These are phyloP conservation scores for Elaeis guineensis DNA, from an alignment of 176 grass and related monocot genomes.

Conservation along the genomic window DNA sequence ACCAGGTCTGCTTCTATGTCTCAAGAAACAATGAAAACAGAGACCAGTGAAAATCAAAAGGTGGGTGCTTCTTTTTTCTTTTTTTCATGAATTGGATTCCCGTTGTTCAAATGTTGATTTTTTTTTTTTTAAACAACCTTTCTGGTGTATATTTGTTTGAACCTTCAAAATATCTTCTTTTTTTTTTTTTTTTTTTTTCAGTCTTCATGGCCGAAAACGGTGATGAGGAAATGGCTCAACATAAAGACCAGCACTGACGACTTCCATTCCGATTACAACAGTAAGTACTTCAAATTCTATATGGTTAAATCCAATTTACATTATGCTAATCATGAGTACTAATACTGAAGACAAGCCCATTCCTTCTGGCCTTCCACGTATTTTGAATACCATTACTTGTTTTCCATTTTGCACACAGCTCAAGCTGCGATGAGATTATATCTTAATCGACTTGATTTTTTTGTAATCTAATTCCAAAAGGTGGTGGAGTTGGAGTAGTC, in stretches of 20 bases:
- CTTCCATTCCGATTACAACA: conserved; percentile 49
- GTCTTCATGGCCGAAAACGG: conserved; percentile 77
- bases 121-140: background rate
- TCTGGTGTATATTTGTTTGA: background rate
- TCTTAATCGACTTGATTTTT: too few relatives aligned
- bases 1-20: background rate
- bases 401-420: too few relatives aligned
- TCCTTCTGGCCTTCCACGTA: too few relatives aligned
- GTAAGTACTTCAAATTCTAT: conserved; percentile 16
- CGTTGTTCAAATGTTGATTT: background rate
- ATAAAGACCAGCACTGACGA: conserved; percentile 23
- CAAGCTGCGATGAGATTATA: too few relatives aligned
- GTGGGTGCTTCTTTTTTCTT: conserved; percentile 2
- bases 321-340: too few relatives aligned
- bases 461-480: background rate
- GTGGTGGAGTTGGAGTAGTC: conserved; percentile 11
- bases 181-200: background rate
- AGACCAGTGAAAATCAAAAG: conserved; percentile 50
- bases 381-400: too few relatives aligned
- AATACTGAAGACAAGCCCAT: too few relatives aligned
- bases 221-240: conserved; percentile 77
- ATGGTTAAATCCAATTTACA: too few relatives aligned
- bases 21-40: conserved; percentile 25
- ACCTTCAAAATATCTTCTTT: background rate
- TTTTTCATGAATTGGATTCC: background rate